Evolutionary conservation across 1,139 yeast genomes (phyloP).

Genomic region (Geotrichum citri-aurantii): DNA sequence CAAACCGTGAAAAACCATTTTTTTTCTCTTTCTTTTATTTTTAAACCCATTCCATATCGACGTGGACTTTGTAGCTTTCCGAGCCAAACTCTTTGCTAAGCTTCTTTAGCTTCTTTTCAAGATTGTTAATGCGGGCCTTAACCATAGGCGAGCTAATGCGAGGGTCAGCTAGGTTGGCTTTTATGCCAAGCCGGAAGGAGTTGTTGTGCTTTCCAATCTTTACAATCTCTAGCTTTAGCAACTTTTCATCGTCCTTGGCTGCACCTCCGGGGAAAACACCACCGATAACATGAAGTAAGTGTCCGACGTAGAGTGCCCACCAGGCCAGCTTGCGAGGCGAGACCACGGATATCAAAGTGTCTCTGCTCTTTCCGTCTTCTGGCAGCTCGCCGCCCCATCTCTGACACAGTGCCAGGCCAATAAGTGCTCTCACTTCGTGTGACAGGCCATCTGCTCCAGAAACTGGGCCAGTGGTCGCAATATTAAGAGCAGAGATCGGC

Average conservation of each 20-base stretch:
- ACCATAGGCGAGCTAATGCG: conserved; percentile 30
- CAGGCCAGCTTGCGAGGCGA: conserved; percentile 37
- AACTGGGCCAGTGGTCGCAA: conserved; percentile 61
- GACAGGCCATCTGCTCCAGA: conserved; percentile 67
- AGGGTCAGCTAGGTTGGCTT: conserved; percentile 25
- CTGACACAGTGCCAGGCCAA: conserved; percentile 63
- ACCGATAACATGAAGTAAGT: conserved; percentile 63
- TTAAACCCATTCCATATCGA: conserved; percentile 26
- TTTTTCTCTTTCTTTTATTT: neutral
- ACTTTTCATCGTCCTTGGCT: conserved; percentile 45
- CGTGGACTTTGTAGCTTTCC: conserved; percentile 23
- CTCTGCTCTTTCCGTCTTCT: conserved; percentile 37
- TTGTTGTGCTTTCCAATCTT: conserved; percentile 19
- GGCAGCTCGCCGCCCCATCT: conserved; percentile 76
- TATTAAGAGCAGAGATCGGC: conserved; percentile 61
- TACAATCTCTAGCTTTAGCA: conserved; percentile 17
- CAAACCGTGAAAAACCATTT: neutral
- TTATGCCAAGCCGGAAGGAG: conserved; percentile 26
- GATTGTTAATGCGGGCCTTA: conserved; percentile 26
- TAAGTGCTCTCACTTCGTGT: conserved; percentile 57
- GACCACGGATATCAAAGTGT: conserved; percentile 37
- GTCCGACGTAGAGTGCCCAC: conserved; percentile 65
- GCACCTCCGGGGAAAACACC: conserved; percentile 73
- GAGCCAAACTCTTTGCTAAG: conserved; percentile 29
- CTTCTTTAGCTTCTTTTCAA: conserved; percentile 32